Base-by-base conservation (phyloP, 768 basidiomycete species). In the Mycena capillaripes region DNA sequence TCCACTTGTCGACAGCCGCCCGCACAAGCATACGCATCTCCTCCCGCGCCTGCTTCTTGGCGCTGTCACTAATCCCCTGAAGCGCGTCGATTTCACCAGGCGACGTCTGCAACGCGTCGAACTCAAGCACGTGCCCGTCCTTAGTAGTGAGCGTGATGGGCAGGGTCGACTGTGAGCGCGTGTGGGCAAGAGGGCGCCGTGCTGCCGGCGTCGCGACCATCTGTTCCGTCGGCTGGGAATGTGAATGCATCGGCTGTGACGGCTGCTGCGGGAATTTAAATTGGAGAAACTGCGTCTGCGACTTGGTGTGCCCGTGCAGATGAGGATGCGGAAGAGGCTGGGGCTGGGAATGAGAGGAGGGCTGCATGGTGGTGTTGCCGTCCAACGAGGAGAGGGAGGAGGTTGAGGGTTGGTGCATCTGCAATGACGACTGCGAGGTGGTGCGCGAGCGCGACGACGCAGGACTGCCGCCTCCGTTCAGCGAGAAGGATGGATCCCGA, bases 81-180 rank as follows among this genome's bases (percentile, higher is more conserved):
- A 95, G 85, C 36, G 89, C 90, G 76, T 95, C 93, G 34, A 97
- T 82, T 57, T 93, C 86, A 3, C 87, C 86, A 1, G 95, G 91
- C 2, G 92, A 91, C 17, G 93, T 91, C 69, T 87, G 86, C 50
- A 97, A 83, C 11, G 96, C 95, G 75, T 97, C 93, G 76, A 97
- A 96, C 79, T 92, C 91, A 29, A 97, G 86, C n/a, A 93, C 80
- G 75, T 93, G 90, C 0, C 96, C 96, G 75, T 96, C 94, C 46
- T 87, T 89, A 0, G 92, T 95, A 6, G 93, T 91, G n/a, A 96
- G 91, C 1, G 92, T 90, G 16, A 95, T 90, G 36, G 93, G 82
- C 21, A 3, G 92, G 92, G 6, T 89, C 88, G 70, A 87, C 81
- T 40, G 86, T 80, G 68, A 82, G 79, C 29, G 82, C 75, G 75